Evolutionary conservation across 1,284 basidiomycete genomes (phyloP).

Genomic region (Apiotrichum brassicae): DNA sequence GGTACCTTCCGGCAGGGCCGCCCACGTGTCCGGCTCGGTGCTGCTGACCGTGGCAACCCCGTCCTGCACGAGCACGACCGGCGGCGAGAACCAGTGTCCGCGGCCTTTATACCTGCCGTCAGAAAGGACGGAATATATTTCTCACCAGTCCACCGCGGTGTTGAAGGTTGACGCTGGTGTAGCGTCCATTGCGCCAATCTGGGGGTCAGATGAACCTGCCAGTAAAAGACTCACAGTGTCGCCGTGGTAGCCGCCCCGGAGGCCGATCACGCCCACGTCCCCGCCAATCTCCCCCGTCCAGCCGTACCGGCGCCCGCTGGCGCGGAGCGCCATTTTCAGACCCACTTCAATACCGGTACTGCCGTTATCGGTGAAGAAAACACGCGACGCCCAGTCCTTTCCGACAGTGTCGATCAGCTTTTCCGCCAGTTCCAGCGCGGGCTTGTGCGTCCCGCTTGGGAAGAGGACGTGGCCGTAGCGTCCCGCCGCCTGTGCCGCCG

Average conservation of each 20-base stretch:
- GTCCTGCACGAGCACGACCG: conserved; percentile 62
- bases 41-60: conserved; percentile 59
- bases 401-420: conserved; percentile 49
- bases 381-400: conserved; percentile 80
- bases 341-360: conserved; percentile 95
- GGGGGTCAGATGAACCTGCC: background rate
- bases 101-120: conserved; percentile 84
- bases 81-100: conserved; percentile 90
- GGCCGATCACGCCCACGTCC: conserved; percentile 71
- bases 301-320: conserved; percentile 55
- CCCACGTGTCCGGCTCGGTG: conserved; percentile 44
- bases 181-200: conserved; percentile 93
- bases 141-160: conserved; percentile 80
- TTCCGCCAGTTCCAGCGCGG: conserved; percentile 58
- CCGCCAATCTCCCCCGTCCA: conserved; percentile 38
- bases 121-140: too few species aligned
- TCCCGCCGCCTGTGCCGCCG: conserved; percentile 82
- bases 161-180: conserved; percentile 81
- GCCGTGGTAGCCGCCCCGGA: conserved; percentile 93
- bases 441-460: conserved; percentile 77
- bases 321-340: conserved; percentile 90
- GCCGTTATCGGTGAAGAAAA: conserved; percentile 91
- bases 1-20: conserved; percentile 23
- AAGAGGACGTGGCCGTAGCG: conserved; percentile 97
- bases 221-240: conserved; percentile 57